Evolutionary conservation across 257 asterid species (phyloP).

Genomic region (Nicotiana obtusifolia): DNA sequence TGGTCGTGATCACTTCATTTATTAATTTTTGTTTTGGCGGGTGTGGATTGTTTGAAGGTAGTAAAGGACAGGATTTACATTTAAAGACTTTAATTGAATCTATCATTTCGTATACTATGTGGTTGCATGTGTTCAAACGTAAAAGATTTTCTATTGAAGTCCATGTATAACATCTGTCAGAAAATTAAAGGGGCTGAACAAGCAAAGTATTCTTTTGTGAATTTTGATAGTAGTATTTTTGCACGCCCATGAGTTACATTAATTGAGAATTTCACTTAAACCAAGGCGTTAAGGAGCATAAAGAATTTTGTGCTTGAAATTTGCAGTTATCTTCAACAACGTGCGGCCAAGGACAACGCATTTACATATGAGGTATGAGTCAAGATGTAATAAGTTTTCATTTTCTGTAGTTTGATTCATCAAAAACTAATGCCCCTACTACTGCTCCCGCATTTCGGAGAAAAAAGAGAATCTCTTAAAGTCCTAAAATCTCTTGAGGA

Average conservation of each 20-base stretch:
- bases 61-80: not conserved
- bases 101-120: not conserved
- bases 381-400: not conserved
- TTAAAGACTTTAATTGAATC: not conserved
- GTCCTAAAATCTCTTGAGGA: not conserved
- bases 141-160: not conserved
- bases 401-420: slow-evolving; percentile 2
- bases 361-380: slow-evolving; percentile 81
- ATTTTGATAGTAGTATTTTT: not conserved
- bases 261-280: not conserved
- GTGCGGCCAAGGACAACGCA: slow-evolving; percentile 61
- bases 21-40: not conserved
- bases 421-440: not conserved
- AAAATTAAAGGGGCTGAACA: not conserved
- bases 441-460: not conserved
- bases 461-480: not conserved
- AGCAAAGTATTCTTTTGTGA: not conserved
- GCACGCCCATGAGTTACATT: not conserved
- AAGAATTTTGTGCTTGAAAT: not conserved
- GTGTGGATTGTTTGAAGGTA: not conserved
- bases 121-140: not conserved
- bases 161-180: not conserved
- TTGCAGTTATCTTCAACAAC: slow-evolving; percentile 84
- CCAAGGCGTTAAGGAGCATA: not conserved
- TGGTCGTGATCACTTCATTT: not conserved